A percentile compares a stretch with the other conserved stretches of the same genome.
Evolutionary conservation across 2,329 filamentous ascomycete species (phyloP).

Genomic region (Fusarium ramigenum): DNA sequence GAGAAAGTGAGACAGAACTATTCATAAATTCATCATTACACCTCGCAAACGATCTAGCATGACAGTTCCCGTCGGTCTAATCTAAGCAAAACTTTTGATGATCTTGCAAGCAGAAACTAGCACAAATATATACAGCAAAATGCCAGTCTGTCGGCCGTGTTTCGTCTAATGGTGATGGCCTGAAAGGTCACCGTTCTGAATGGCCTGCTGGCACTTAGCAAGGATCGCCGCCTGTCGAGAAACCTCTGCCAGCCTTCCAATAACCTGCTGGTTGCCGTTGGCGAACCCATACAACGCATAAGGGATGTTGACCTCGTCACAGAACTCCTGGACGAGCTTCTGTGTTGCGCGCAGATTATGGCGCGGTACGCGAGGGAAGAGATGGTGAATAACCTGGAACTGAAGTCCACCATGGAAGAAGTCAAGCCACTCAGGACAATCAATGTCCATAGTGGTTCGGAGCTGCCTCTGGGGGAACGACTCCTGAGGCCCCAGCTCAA

Average conservation of each 20-base stretch:
- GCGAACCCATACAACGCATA: slow-evolving; percentile 89
- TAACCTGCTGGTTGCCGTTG: slow-evolving; percentile 82
- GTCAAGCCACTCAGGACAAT: slow-evolving; percentile 87
- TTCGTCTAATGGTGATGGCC: slow-evolving; percentile 28
- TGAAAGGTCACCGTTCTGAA: slow-evolving; percentile 47
- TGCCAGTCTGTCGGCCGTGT: neutral
- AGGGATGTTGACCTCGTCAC: slow-evolving; percentile 81
- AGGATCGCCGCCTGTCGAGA: slow-evolving; percentile 81
- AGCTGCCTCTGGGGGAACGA: slow-evolving; percentile 92
- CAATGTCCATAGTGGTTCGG: slow-evolving; percentile 92
- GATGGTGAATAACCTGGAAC: slow-evolving; percentile 88
- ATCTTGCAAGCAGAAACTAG: neutral
- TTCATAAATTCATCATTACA: slow-evolving; percentile 19
- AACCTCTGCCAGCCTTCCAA: slow-evolving; percentile 80
- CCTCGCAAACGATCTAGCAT: neutral
- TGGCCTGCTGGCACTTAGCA: slow-evolving; percentile 74
- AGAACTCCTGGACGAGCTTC: slow-evolving; percentile 81
- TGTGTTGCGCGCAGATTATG: slow-evolving; percentile 84
- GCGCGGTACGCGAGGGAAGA: slow-evolving; percentile 84
- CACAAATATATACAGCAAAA: slow-evolving; percentile 22
- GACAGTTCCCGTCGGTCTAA: neutral
- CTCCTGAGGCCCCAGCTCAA: slow-evolving; percentile 83
- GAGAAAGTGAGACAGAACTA: neutral
- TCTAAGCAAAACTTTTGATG: neutral
- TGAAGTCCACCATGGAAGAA: slow-evolving; percentile 90